Conservation (phyloP, 2,329 filamentous ascomycete species). For the Purpureocillium lavendulum region DNA sequence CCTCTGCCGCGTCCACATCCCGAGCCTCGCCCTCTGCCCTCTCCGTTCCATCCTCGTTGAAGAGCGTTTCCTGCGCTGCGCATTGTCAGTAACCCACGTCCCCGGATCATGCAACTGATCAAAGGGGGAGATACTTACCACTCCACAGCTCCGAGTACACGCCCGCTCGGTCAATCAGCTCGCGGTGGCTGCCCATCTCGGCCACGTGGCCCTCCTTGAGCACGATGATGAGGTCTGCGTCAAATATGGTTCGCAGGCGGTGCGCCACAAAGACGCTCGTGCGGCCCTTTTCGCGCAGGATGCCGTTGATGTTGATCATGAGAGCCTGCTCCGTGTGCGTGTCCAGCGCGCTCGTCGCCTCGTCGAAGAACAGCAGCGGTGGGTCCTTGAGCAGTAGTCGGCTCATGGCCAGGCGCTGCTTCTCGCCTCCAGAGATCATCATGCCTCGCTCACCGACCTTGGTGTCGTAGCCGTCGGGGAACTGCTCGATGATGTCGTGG, state of each 20-base stretch:
- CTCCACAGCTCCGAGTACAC: slow-evolving; percentile 90
- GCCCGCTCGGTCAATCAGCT: slow-evolving; percentile 69
- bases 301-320: slow-evolving; percentile 86
- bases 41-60: slow-evolving; percentile 36
- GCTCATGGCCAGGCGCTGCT: slow-evolving; percentile 81
- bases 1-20: neutral
- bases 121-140: slow-evolving; percentile 42
- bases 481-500: slow-evolving; percentile 69
- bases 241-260: slow-evolving; percentile 84
- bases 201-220: slow-evolving; percentile 76
- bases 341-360: slow-evolving; percentile 86
- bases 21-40: slow-evolving; percentile 23
- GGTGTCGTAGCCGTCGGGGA: slow-evolving; percentile 84
- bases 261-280: slow-evolving; percentile 96
- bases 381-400: slow-evolving; percentile 82
- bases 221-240: slow-evolving; percentile 89
- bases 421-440: slow-evolving; percentile 96
- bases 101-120: neutral
- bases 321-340: slow-evolving; percentile 90
- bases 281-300: slow-evolving; percentile 76
- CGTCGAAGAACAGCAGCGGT: slow-evolving; percentile 86
- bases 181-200: slow-evolving; percentile 79
- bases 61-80: slow-evolving; percentile 55
- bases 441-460: slow-evolving; percentile 89
- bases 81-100: slow-evolving; percentile 1